Evolutionary conservation across 352 stramenopile species (phyloP).

Genomic region (Plasmopara halstedii): DNA sequence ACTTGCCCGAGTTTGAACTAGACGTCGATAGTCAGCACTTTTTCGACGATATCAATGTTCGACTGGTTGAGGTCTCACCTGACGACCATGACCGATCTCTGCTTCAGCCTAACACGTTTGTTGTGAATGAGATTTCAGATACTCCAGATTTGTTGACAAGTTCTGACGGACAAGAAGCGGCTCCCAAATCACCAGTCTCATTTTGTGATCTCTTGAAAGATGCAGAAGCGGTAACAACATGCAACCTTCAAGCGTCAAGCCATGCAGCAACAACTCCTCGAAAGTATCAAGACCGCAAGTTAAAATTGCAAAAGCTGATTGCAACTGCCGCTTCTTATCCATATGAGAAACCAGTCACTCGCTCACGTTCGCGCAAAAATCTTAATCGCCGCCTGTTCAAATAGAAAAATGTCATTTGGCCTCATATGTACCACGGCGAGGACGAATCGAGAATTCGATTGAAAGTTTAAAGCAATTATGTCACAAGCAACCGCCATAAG

Average conservation of each 20-base stretch:
- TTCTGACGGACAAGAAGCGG: not conserved
- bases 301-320: not conserved
- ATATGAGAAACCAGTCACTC: constrained; percentile 8
- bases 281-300: not conserved
- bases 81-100: constrained; percentile 1
- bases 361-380: constrained; percentile 14
- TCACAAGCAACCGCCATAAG: too few species aligned
- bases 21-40: constrained; percentile 22
- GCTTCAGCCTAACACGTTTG: constrained; percentile 7
- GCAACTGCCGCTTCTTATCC: not conserved
- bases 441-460: too few species aligned
- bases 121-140: constrained; percentile 9
- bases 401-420: constrained; percentile 3
- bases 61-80: constrained; percentile 1
- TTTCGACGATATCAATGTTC: constrained; percentile 18
- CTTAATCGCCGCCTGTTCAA: constrained; percentile 28
- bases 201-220: constrained; percentile 12
- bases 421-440: too few species aligned
- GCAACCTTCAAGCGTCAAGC: not conserved
- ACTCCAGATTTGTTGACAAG: not conserved
- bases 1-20: constrained; percentile 30
- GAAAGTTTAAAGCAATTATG: too few species aligned
- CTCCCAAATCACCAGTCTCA: not conserved
- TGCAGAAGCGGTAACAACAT: constrained; percentile 1
- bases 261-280: constrained; percentile 12